phyloP scores from a whole-genome alignment of 805 yeast species.

The Saturnispora halmiae region DNA sequence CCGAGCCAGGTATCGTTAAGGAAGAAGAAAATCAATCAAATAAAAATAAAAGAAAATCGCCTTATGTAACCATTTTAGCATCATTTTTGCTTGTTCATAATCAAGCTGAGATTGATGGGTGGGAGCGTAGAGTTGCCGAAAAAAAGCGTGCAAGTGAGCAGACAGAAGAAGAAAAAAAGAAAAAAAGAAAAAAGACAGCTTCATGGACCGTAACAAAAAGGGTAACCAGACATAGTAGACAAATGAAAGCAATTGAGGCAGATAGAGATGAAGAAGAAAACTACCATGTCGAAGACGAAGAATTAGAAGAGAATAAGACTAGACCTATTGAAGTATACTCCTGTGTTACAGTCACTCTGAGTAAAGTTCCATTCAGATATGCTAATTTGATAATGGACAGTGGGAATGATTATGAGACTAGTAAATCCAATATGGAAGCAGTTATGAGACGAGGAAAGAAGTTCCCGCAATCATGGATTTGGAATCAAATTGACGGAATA shows the following conservation, averaged over 20 bases:
- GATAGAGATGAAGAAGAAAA: conserved; percentile 15
- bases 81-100: conserved; percentile 46
- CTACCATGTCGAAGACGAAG: conserved; percentile 16
- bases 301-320: conserved; percentile 30
- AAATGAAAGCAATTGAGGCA: conserved; percentile 12
- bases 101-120: conserved; percentile 37
- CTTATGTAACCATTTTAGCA: conserved; percentile 34
- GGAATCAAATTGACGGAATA: conserved; percentile 78
- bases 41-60: conserved; percentile 9
- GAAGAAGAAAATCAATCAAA: conserved; percentile 10
- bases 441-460: conserved; percentile 53
- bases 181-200: conserved; percentile 15
- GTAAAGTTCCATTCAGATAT: conserved; percentile 56
- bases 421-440: conserved; percentile 50
- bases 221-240: conserved; percentile 21
- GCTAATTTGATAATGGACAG: conserved; percentile 59
- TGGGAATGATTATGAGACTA: conserved; percentile 48
- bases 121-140: conserved; percentile 31
- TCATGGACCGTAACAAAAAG: conserved; percentile 25
- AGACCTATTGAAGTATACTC: conserved; percentile 43
- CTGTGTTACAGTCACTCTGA: conserved; percentile 56
- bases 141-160: conserved; percentile 21
- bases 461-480: conserved; percentile 52
- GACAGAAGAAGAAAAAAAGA: conserved; percentile 19
- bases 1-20: conserved; percentile 16